These are phyloP conservation scores for Talaromyces sp. DNA, from an alignment of 2,329 filamentous ascomycete genomes.

Conservation along the genomic window DNA sequence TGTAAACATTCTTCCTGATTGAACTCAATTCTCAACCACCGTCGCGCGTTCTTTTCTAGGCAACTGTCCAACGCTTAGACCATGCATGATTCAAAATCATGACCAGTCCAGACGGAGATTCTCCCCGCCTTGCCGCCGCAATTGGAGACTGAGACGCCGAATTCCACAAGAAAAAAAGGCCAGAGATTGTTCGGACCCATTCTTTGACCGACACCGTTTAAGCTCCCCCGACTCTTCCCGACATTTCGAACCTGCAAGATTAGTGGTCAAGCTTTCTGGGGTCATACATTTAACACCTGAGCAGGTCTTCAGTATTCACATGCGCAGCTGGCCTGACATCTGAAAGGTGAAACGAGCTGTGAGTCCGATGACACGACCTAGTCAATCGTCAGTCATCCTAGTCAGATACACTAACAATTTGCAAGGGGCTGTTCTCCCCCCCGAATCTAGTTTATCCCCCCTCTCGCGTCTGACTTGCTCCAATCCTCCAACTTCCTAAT, in stretches of 20 bases:
- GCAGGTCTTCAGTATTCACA: background rate
- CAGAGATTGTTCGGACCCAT: slow-evolving; percentile 5
- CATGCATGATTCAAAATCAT: background rate
- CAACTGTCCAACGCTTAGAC: background rate
- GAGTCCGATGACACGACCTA: background rate
- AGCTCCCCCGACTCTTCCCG: slow-evolving; percentile 30
- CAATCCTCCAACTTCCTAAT: slow-evolving; percentile 3
- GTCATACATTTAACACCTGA: background rate
- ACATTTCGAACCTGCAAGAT: slow-evolving; percentile 27
- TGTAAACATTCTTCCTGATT: background rate
- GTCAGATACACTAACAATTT: background rate
- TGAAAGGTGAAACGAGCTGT: background rate
- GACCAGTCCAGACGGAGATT: background rate
- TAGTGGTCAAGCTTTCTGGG: slow-evolving; percentile 24
- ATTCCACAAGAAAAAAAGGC: background rate
- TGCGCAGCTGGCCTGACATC: slow-evolving; percentile 8
- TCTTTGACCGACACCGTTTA: slow-evolving; percentile 5
- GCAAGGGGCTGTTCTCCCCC: background rate
- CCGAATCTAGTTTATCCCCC: background rate
- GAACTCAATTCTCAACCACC: background rate
- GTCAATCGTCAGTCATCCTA: background rate
- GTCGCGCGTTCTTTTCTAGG: background rate
- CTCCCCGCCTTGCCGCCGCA: background rate
- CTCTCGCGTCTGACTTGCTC: background rate
- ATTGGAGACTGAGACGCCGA: background rate